Evolutionary conservation across 2,329 filamentous ascomycete genomes (phyloP).

Genomic region (Verticillium nubilum): DNA sequence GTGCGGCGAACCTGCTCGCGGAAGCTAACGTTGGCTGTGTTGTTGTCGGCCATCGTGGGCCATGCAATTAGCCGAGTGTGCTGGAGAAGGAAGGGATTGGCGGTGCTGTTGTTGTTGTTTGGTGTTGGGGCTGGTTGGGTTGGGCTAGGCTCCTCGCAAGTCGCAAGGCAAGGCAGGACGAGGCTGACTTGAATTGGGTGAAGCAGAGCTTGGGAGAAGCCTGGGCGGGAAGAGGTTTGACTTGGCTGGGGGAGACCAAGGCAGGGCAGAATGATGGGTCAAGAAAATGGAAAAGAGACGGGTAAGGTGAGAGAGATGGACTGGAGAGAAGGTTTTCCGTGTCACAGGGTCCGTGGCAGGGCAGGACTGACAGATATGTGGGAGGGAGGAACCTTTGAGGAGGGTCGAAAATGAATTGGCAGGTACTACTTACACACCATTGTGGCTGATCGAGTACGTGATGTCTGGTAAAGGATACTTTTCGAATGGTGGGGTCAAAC

Average conservation of each 20-base stretch:
- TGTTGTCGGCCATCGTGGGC: constrained; percentile 18
- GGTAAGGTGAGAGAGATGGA: neutral
- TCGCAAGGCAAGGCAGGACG: neutral
- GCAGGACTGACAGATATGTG: neutral
- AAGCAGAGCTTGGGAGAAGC: neutral
- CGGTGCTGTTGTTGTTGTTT: neutral
- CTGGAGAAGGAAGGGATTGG: neutral
- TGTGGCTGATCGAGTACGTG: neutral
- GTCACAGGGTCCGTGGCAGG: neutral
- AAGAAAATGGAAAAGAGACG: neutral
- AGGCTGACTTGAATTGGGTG: neutral
- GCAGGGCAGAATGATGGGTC: neutral
- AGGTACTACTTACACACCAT: constrained; percentile 12
- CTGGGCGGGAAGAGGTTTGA: neutral
- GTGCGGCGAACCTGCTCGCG: constrained; percentile 17
- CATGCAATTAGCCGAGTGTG: constrained; percentile 22
- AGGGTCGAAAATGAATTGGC: neutral
- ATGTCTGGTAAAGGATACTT: neutral
- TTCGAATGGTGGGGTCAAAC: neutral
- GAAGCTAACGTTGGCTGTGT: constrained; percentile 21
- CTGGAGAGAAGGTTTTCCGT: neutral
- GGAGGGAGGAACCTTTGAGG: neutral
- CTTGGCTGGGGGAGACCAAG: neutral
- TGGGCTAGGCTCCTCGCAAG: neutral
- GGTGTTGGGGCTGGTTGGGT: neutral